phyloP scores from a whole-genome alignment of 1,284 basidiomycete species.

The Malassezia cuniculi region DNA sequence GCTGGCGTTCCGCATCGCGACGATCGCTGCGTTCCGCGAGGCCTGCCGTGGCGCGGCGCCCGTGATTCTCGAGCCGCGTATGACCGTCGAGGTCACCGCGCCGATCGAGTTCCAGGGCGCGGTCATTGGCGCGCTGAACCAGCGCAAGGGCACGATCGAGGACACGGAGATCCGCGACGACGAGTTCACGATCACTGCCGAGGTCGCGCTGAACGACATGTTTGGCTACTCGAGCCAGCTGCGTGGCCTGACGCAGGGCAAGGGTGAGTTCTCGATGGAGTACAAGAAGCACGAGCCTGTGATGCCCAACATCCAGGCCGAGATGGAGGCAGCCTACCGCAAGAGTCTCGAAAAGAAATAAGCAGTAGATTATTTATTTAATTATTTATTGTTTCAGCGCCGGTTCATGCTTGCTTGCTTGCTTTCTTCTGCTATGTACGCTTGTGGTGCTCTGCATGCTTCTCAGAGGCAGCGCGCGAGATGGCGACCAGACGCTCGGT shows the following conservation, averaged over 20 bases:
- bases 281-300: constrained; percentile 71
- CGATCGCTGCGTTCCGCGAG: constrained; percentile 85
- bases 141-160: constrained; percentile 81
- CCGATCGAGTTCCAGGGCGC: constrained; percentile 93
- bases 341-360: constrained; percentile 26
- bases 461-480: constrained; percentile 1
- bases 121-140: constrained; percentile 88
- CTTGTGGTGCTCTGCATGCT: no score
- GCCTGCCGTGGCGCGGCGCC: constrained; percentile 65
- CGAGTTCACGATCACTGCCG: constrained; percentile 81
- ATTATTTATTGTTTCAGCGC: no score
- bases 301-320: constrained; percentile 72
- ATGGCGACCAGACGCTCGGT: constrained; percentile 33
- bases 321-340: constrained; percentile 53
- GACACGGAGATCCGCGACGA: constrained; percentile 95
- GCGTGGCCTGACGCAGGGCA: constrained; percentile 72
- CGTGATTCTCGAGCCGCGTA: constrained; percentile 87
- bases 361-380: no score
- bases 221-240: constrained; percentile 62
- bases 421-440: no score
- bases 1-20: constrained; percentile 79
- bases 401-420: no score
- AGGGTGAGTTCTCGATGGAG: constrained; percentile 62
- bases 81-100: constrained; percentile 94
- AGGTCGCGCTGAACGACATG: constrained; percentile 96